phyloP scores from a whole-genome alignment of 352 stramenopile genomes.

The Phytophthora fragariaefolia region DNA sequence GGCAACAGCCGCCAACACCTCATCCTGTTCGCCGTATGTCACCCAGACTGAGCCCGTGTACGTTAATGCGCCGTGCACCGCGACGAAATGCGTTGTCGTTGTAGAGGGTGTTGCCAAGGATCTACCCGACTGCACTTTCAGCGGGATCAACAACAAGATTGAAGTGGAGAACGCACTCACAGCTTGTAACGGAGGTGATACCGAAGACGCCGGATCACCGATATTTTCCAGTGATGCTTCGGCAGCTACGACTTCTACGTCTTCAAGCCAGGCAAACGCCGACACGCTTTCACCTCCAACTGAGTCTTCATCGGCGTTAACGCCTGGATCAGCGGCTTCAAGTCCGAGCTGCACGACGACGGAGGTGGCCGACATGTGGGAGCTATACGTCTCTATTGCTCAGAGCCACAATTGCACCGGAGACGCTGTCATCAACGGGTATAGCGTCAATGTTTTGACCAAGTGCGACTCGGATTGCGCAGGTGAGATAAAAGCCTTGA shows the following conservation, averaged over 20 bases:
- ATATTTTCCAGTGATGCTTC: constrained; percentile 4
- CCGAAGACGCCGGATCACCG: constrained; percentile 1
- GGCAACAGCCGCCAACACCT: constrained; percentile 19
- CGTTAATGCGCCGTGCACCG: constrained; percentile 32
- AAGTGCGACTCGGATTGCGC: constrained; percentile 39
- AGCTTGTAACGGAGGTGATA: constrained; percentile 18
- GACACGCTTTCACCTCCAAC: constrained; percentile 3
- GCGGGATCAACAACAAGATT: constrained; percentile 39
- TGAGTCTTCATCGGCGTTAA: constrained; percentile 8
- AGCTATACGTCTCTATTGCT: constrained; percentile 25
- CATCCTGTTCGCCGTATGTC: constrained; percentile 27
- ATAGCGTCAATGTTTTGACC: constrained; percentile 35
- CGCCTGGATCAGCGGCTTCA: constrained; percentile 6
- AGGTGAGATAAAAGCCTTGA: constrained; percentile 19
- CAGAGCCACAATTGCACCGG: constrained; percentile 29
- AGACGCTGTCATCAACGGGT: constrained; percentile 24
- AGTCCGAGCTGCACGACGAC: constrained; percentile 15
- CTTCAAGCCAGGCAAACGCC: background rate
- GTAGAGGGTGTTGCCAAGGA: constrained; percentile 21
- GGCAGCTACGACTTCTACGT: background rate
- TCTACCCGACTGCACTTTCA: constrained; percentile 35
- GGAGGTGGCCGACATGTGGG: constrained; percentile 27
- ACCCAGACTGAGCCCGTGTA: constrained; percentile 22
- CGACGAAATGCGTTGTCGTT: constrained; percentile 27
- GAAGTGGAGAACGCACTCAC: constrained; percentile 30